Conservation (phyloP, 345 rosid species). For the Jatropha curcas region DNA sequence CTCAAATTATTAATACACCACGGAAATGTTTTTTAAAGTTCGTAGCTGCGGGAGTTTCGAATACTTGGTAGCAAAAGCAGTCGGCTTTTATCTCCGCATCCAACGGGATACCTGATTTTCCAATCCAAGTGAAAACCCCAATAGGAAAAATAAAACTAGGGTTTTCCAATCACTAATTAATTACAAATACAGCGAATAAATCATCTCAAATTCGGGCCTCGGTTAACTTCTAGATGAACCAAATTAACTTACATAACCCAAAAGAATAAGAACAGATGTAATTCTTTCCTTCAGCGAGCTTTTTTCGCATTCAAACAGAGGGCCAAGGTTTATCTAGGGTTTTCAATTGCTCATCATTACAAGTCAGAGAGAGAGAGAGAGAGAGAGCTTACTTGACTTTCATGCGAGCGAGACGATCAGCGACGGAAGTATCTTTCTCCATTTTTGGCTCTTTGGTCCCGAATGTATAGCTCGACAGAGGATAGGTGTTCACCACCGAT, state of each 20-base stretch:
- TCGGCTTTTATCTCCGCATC: neutral
- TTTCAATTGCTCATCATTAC: neutral
- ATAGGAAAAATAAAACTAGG: slow-evolving; percentile 14
- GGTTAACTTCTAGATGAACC: neutral
- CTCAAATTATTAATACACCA: neutral
- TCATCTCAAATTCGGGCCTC: neutral
- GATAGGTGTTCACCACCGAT: slow-evolving; percentile 84
- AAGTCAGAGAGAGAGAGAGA: neutral
- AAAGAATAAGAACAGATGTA: neutral
- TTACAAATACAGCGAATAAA: neutral
- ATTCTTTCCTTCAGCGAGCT: neutral
- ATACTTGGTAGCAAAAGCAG: too few relatives aligned
- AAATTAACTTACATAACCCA: neutral
- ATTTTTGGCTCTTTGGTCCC: slow-evolving; percentile 97
- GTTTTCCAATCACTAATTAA: slow-evolving; percentile 19
- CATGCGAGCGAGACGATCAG: slow-evolving; percentile 98
- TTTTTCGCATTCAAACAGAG: neutral
- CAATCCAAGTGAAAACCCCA: neutral
- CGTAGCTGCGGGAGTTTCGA: neutral
- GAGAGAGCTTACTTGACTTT: slow-evolving; percentile 68
- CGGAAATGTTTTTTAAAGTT: neutral
- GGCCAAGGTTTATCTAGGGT: slow-evolving; percentile 46
- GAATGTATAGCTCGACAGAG: slow-evolving; percentile 89
- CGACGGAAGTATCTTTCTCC: slow-evolving; percentile 93
- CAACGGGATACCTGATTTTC: neutral